Evolutionary conservation across 768 basidiomycete species (phyloP).

Genomic region (Hortiboletus campestris): DNA sequence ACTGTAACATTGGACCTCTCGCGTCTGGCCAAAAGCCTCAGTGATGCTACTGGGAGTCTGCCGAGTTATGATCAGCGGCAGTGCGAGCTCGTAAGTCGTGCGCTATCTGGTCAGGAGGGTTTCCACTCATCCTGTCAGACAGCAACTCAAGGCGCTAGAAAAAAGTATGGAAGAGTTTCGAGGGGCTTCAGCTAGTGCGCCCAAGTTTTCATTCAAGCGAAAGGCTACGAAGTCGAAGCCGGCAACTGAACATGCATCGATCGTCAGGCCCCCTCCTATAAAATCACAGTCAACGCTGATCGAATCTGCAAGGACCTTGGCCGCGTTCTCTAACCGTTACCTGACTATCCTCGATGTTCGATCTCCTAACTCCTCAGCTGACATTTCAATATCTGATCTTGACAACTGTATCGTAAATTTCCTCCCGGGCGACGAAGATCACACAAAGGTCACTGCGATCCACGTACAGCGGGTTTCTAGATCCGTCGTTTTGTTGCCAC

Average conservation of each 20-base stretch:
- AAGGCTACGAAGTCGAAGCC: slow-evolving; percentile 30
- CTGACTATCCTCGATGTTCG: slow-evolving; percentile 37
- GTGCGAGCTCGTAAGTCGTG: slow-evolving; percentile 56
- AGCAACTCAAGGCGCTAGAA: slow-evolving; percentile 73
- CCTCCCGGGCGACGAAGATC: slow-evolving; percentile 27
- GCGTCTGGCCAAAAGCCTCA: slow-evolving; percentile 58
- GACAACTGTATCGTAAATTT: slow-evolving; percentile 72
- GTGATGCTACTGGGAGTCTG: slow-evolving; percentile 61
- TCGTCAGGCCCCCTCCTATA: neutral
- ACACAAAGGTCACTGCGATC: slow-evolving; percentile 14
- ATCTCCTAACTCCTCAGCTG: slow-evolving; percentile 38
- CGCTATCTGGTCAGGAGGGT: neutral
- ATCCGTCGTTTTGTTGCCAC: slow-evolving; percentile 64
- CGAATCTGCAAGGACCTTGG: slow-evolving; percentile 40
- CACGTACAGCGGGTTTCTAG: slow-evolving; percentile 52
- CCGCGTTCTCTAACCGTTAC: slow-evolving; percentile 44
- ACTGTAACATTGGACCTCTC: slow-evolving; percentile 50
- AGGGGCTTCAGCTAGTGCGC: slow-evolving; percentile 42
- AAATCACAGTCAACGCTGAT: slow-evolving; percentile 2
- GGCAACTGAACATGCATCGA: slow-evolving; percentile 2
- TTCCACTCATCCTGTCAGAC: slow-evolving; percentile 11
- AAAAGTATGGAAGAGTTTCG: slow-evolving; percentile 51
- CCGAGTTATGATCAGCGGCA: slow-evolving; percentile 75
- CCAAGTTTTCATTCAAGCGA: slow-evolving; percentile 71
- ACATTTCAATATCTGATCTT: slow-evolving; percentile 67